phyloP scores from a whole-genome alignment of 352 stramenopile genomes.

The Phytophthora pseudosyringae region DNA sequence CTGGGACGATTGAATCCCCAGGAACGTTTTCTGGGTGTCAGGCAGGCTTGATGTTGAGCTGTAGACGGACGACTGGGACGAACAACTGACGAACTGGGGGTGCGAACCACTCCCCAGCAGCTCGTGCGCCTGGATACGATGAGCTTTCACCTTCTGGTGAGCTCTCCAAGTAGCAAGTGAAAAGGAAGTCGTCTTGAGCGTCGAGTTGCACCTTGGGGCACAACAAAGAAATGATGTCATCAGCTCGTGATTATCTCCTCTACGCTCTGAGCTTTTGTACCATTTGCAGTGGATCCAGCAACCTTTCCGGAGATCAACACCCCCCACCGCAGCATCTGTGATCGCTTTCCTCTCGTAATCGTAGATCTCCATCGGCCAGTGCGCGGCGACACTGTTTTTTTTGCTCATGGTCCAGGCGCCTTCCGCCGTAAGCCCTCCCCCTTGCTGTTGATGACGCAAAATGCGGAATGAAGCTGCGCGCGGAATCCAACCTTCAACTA shows the following conservation, averaged over 20 bases:
- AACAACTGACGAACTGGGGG: slow-evolving; percentile 26
- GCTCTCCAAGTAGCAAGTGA: slow-evolving; percentile 30
- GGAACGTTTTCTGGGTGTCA: background rate
- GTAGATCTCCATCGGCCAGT: slow-evolving; percentile 55
- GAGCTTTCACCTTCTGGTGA: slow-evolving; percentile 38
- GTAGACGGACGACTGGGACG: slow-evolving; percentile 28
- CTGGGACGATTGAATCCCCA: slow-evolving; percentile 11
- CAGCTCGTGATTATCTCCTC: background rate
- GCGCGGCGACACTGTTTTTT: background rate
- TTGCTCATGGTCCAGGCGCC: slow-evolving; percentile 13
- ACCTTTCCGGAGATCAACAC: slow-evolving; percentile 52
- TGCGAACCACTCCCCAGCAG: slow-evolving; percentile 10
- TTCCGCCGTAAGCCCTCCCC: background rate
- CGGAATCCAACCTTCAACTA: slow-evolving; percentile 38
- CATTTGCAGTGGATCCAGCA: slow-evolving; percentile 62
- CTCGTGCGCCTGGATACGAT: slow-evolving; percentile 23
- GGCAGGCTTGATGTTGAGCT: slow-evolving; percentile 8
- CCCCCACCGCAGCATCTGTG: slow-evolving; percentile 41
- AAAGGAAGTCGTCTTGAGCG: slow-evolving; percentile 45
- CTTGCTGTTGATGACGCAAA: slow-evolving; percentile 15
- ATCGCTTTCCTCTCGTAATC: slow-evolving; percentile 53
- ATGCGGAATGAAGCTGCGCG: slow-evolving; percentile 32
- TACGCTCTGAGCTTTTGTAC: slow-evolving; percentile 10
- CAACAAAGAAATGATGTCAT: background rate
- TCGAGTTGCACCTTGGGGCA: slow-evolving; percentile 40